phyloP scores from a whole-genome alignment of 257 asterid species.

The Salvia rosmarinus region DNA sequence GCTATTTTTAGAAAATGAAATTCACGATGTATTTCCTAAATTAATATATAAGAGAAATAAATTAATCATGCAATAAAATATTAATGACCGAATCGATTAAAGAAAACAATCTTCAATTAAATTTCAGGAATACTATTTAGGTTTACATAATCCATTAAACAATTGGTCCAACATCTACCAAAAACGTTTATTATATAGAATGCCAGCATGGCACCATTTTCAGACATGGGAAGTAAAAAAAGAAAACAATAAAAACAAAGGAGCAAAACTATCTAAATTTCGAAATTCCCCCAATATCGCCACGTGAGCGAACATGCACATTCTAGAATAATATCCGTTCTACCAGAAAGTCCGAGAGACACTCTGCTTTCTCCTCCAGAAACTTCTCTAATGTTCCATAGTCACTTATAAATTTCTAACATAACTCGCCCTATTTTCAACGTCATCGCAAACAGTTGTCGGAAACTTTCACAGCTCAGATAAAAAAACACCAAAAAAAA shows the following conservation, averaged over 20 bases:
- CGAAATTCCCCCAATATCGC: background rate
- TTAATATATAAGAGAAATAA: too few relatives aligned
- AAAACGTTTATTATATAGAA: too few relatives aligned
- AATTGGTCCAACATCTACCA: too few relatives aligned
- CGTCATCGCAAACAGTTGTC: background rate
- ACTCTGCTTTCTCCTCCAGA: slow-evolving; percentile 28
- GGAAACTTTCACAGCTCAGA: background rate
- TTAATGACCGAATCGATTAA: too few relatives aligned
- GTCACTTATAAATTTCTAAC: slow-evolving; percentile 4
- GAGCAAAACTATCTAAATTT: background rate
- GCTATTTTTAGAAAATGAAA: too few relatives aligned
- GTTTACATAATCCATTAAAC: too few relatives aligned
- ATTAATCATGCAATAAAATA: too few relatives aligned
- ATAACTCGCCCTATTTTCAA: background rate
- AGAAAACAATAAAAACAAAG: too few relatives aligned
- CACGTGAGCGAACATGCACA: slow-evolving; percentile 24
- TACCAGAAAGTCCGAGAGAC: slow-evolving; percentile 32
- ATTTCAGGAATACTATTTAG: too few relatives aligned
- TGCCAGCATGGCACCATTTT: background rate
- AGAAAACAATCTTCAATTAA: too few relatives aligned
- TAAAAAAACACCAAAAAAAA: background rate
- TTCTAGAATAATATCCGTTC: slow-evolving; percentile 25
- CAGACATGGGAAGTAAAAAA: background rate
- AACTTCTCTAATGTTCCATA: slow-evolving; percentile 11
- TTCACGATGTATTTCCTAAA: too few relatives aligned